Conservation (phyloP, 345 rosid species). For the Anacardium occidentale region DNA sequence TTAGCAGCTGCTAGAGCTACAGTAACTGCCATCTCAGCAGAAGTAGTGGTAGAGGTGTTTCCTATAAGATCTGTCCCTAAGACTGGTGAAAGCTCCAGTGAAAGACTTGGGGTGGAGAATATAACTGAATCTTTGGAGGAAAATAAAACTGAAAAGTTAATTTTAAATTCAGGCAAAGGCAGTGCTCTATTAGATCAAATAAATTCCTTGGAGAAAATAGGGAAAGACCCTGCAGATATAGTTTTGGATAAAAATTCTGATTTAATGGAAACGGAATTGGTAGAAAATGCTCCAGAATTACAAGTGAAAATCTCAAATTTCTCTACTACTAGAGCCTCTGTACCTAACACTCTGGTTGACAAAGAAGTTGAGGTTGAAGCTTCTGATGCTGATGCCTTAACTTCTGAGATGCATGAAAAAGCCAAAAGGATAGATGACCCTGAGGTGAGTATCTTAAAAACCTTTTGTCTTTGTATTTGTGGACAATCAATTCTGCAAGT, state of each 20-base stretch:
- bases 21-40: slow-evolving; percentile 24
- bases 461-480: not conserved
- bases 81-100: slow-evolving; percentile 25
- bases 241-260: slow-evolving; percentile 15
- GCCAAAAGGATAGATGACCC: slow-evolving; percentile 19
- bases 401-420: slow-evolving; percentile 18
- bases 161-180: slow-evolving; percentile 17
- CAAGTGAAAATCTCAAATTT: slow-evolving; percentile 26
- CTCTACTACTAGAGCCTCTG: slow-evolving; percentile 14
- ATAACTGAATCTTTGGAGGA: slow-evolving; percentile 21
- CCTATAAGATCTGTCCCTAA: slow-evolving; percentile 40
- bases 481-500: slow-evolving; percentile 6
- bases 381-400: slow-evolving; percentile 18
- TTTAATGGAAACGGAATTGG: too few species aligned
- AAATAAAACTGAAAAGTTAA: slow-evolving; percentile 26
- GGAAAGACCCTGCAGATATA: slow-evolving; percentile 6
- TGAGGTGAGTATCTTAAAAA: slow-evolving; percentile 32
- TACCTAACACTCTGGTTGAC: slow-evolving; percentile 15
- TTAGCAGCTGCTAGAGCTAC: slow-evolving; percentile 19
- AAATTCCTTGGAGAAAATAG: slow-evolving; percentile 17
- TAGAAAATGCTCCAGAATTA: slow-evolving; percentile 19
- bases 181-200: slow-evolving; percentile 11
- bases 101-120: slow-evolving; percentile 23
- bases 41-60: slow-evolving; percentile 49
- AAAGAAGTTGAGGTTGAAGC: slow-evolving; percentile 22